These are phyloP conservation scores for Fusarium lateritium DNA, from an alignment of 2,329 filamentous ascomycete species.

Conservation along the genomic window DNA sequence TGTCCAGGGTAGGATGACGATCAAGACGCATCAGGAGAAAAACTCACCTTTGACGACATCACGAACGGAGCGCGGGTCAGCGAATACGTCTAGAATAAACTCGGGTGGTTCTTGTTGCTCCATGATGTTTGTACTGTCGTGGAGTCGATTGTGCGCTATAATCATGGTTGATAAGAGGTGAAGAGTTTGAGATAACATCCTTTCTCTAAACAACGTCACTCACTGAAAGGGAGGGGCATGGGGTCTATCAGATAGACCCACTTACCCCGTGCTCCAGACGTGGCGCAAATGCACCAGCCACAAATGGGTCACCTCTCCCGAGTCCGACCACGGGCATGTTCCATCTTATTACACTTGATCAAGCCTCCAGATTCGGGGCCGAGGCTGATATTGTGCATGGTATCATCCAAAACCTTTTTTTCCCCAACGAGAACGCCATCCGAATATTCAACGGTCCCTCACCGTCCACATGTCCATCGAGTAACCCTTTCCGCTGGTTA, in stretches of 20 bases:
- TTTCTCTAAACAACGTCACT: constrained; percentile 31
- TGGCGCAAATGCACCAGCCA: constrained; percentile 10
- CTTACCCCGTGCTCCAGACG: constrained; percentile 28
- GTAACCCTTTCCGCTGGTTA: constrained; percentile 8
- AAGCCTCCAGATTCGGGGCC: constrained; percentile 35
- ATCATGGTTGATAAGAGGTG: constrained; percentile 39
- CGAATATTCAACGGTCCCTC: constrained; percentile 18
- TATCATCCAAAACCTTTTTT: constrained; percentile 24
- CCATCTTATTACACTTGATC: constrained; percentile 20
- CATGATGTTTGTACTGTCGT: constrained; percentile 54
- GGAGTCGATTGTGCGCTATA: constrained; percentile 42
- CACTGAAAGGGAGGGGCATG: constrained; percentile 31
- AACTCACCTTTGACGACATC: constrained; percentile 90
- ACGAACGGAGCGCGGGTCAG: constrained; percentile 89
- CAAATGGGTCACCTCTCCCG: constrained; percentile 18
- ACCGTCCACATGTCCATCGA: constrained; percentile 27
- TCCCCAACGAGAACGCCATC: constrained; percentile 23
- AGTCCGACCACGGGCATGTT: constrained; percentile 27
- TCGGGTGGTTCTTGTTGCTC: constrained; percentile 77
- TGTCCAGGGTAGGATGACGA: constrained; percentile 45
- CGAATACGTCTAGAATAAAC: constrained; percentile 94
- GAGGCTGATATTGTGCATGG: constrained; percentile 31
- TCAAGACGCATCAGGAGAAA: constrained; percentile 25
- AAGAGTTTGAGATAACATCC: constrained; percentile 14
- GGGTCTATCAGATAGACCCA: constrained; percentile 18